Evolutionary conservation across 306 rosid genomes (phyloP).

Genomic region (Prunus mume): DNA sequence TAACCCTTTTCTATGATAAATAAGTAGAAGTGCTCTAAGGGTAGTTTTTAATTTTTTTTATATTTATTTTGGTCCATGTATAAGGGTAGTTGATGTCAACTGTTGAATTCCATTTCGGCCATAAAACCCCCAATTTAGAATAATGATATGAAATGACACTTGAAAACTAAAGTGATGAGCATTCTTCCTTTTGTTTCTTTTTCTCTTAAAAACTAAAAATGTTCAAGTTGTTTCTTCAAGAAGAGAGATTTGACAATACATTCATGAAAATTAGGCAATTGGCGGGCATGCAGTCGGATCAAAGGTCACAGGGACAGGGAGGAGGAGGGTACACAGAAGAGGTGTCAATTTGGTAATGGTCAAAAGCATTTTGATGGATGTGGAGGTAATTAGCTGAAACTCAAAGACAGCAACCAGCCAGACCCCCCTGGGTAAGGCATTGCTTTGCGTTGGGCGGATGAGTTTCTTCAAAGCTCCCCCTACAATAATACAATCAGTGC

Average conservation of each 20-base stretch:
- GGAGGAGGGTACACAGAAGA: not conserved
- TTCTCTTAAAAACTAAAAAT: not conserved
- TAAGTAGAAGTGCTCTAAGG: no score
- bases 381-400: not conserved
- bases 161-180: no score
- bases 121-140: no score
- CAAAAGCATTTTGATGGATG: not conserved
- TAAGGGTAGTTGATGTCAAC: no score
- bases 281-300: not conserved
- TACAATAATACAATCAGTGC: slow-evolving; percentile 30
- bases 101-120: no score
- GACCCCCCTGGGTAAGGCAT: no score
- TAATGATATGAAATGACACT: not conserved
- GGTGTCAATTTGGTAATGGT: slow-evolving; percentile 10
- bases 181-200: not conserved
- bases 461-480: not conserved
- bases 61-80: no score
- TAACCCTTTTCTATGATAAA: rapidly evolving
- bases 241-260: not conserved
- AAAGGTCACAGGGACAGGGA: not conserved
- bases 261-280: not conserved
- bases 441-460: no score
- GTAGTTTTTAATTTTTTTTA: no score
- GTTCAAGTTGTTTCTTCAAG: not conserved
- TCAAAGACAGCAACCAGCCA: not conserved